Conservation (phyloP, 2,329 filamentous ascomycete species). For the Scortechinia acanthostroma region DNA sequence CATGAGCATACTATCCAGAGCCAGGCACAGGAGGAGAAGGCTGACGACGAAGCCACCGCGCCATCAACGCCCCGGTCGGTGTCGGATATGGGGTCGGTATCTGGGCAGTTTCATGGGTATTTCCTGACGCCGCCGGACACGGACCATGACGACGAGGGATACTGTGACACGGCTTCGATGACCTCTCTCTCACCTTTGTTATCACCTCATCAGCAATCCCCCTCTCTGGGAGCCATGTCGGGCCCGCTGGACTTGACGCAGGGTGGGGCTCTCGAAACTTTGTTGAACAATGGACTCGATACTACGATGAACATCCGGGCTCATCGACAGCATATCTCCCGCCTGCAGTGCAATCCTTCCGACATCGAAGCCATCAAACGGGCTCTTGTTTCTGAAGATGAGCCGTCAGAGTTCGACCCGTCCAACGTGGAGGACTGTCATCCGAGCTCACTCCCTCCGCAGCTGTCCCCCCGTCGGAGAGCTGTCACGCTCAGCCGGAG, state of each 20-base stretch:
- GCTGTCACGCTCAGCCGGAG: slow-evolving; percentile 16
- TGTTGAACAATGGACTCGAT: not conserved
- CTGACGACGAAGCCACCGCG: no score
- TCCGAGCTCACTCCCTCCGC: slow-evolving; percentile 23
- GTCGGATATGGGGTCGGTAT: not conserved
- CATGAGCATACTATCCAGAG: not conserved
- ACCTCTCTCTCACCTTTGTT: not conserved
- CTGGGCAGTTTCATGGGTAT: not conserved
- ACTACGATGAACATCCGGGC: slow-evolving; percentile 15
- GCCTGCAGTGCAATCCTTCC: slow-evolving; percentile 23
- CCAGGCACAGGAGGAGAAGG: not conserved
- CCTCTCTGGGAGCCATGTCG: not conserved
- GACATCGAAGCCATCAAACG: slow-evolving; percentile 24
- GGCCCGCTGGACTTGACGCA: not conserved
- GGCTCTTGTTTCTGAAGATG: slow-evolving; percentile 17
- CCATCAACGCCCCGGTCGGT: not conserved
- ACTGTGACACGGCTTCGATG: not conserved
- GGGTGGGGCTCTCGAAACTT: not conserved
- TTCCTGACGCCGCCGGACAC: slow-evolving; percentile 1
- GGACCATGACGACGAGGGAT: not conserved
- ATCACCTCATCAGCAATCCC: not conserved
- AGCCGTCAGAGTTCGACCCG: slow-evolving; percentile 4
- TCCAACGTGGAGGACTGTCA: slow-evolving; percentile 19
- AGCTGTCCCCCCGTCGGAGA: slow-evolving; percentile 18
- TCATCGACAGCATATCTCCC: slow-evolving; percentile 26